Evolutionary conservation across 805 yeast species (phyloP), one percentile per base, ranked within the genome.

Genomic region (Pichia californica): DNA sequence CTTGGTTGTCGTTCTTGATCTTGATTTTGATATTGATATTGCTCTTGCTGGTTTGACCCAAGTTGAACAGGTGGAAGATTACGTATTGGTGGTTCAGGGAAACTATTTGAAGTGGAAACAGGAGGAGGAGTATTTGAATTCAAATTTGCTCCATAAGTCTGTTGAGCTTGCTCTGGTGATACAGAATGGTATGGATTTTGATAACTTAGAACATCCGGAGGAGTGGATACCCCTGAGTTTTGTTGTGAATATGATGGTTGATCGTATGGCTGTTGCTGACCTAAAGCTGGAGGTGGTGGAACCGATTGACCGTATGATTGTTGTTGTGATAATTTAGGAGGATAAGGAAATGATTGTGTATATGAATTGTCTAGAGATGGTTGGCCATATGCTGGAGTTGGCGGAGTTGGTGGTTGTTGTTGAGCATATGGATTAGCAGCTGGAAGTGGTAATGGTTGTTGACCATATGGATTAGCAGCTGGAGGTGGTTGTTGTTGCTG

Each of bases 381-480:
- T n/a, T 31, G 41, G 13, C 36, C 27, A 36, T 41, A 32, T 3
- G 26, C 29, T 21, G 29, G 23, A 44, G 34, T 21, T 55, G 25
- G 31, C 48, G 38, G 34, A 59, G 32, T 44, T 48, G 33, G 39
- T 36, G 26, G 37, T 45, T 37, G 43, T 41, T 29, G 13, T 15
- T 9, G 36, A 37, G 27, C 29, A 40, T 23, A 38, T 39, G 45
- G 52, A 59, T 42, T 39, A 36, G 54, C 11, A 20, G 36, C 14
- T 30, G 43, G 26, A 32, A 38, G 7, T 15, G 38, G 14, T 30
- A 15, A 40, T 5, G 30, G 16, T 9, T 11, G 29, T 15, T 9
- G 36, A 37, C 30, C 29, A 40, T 23, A 38, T 39, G 45, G 53
- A 59, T 42, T 39, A 36, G 54, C 11, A 25, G 36, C 14, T 30